phyloP scores from a whole-genome alignment of 2,329 filamentous ascomycete genomes.

The Aureobasidium sp. region DNA sequence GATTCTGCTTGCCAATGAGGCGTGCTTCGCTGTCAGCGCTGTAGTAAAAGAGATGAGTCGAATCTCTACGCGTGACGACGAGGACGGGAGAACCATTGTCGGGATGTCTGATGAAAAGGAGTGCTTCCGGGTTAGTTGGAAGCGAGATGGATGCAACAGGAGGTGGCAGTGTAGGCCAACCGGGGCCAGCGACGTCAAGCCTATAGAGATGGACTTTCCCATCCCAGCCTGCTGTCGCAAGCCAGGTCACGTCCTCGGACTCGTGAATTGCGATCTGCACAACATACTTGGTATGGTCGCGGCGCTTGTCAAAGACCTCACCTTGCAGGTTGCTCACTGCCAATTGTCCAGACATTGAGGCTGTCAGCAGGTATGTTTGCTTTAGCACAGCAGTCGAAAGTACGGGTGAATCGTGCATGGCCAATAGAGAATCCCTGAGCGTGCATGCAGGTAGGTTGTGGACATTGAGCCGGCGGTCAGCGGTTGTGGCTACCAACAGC shows the following conservation, averaged over 20 bases:
- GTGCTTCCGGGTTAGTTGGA: constrained; percentile 51
- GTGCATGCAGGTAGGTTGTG: constrained; percentile 33
- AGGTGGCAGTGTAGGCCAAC: constrained; percentile 27
- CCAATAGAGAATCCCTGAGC: constrained; percentile 32
- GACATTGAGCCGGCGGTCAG: constrained; percentile 44
- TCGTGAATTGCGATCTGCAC: constrained; percentile 44
- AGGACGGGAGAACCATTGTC: constrained; percentile 44
- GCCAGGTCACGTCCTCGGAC: constrained; percentile 27
- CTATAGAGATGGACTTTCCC: constrained; percentile 48
- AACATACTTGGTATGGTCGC: constrained; percentile 54
- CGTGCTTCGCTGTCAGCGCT: constrained; percentile 30
- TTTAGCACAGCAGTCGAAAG: constrained; percentile 43
- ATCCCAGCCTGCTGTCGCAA: constrained; percentile 58
- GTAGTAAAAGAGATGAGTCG: constrained; percentile 54
- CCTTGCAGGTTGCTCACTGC: constrained; percentile 40
- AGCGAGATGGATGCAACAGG: constrained; percentile 39
- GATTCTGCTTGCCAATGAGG: constrained; percentile 51
- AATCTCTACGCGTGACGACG: constrained; percentile 50
- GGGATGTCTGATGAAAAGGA: constrained; percentile 47
- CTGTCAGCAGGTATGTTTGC: constrained; percentile 43
- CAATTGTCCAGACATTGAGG: constrained; percentile 54
- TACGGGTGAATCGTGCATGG: constrained; percentile 47
- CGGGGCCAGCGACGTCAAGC: constrained; percentile 23
- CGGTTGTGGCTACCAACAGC: constrained; percentile 35
- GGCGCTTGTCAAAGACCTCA: constrained; percentile 41